Conservation (phyloP, 176 grass and related monocot species). For the Olyra latifolia region DNA sequence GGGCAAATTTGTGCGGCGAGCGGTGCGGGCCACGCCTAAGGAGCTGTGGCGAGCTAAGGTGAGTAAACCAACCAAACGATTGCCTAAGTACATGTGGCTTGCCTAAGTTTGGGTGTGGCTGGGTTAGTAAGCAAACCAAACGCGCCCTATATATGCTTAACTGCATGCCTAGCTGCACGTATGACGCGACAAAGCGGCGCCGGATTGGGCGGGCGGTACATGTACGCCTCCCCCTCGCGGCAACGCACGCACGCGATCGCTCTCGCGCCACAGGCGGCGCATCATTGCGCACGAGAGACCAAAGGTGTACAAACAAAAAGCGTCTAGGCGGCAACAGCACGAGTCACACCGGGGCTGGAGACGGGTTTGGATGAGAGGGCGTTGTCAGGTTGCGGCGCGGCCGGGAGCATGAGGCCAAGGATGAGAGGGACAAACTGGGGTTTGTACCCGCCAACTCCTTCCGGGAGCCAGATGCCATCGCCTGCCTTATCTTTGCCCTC, state of each 20-base stretch:
- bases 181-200: background rate
- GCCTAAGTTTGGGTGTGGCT: too few relatives aligned
- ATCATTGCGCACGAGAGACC: conserved; percentile 58
- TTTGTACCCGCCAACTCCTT: conserved; percentile 32
- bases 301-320: conserved; percentile 53
- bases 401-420: conserved; percentile 1
- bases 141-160: too few relatives aligned
- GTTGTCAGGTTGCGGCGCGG: conserved; percentile 20
- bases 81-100: too few relatives aligned
- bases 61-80: too few relatives aligned
- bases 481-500: conserved; percentile 41
- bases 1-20: too few relatives aligned
- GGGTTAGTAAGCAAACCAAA: too few relatives aligned
- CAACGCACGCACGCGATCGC: too few relatives aligned
- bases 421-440: conserved; percentile 39
- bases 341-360: conserved; percentile 24
- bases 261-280: conserved; percentile 22
- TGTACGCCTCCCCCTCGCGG: background rate
- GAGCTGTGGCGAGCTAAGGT: too few relatives aligned
- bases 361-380: conserved; percentile 30
- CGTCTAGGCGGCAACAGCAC: conserved; percentile 31
- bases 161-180: too few relatives aligned
- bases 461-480: background rate
- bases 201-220: too few relatives aligned
- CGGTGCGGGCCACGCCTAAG: too few relatives aligned